These are phyloP conservation scores for Ramalina peruviana DNA, from an alignment of 495 filamentous ascomycete genomes.

Conservation along the genomic window DNA sequence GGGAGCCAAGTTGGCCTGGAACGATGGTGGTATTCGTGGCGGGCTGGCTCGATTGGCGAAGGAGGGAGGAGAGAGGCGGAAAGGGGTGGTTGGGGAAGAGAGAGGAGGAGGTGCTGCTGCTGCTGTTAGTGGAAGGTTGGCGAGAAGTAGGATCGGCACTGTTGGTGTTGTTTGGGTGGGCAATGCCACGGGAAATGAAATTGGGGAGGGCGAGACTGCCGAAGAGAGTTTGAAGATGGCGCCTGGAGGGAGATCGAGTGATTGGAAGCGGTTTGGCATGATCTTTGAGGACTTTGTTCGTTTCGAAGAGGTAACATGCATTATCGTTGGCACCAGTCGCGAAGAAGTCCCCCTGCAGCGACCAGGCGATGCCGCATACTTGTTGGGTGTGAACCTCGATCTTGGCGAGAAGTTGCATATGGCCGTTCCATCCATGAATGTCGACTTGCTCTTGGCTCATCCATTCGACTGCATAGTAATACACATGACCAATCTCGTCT, in stretches of 20 bases:
- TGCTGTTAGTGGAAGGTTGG: neutral
- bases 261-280: conserved; percentile 7
- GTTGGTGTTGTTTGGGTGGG: neutral
- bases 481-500: conserved; percentile 73
- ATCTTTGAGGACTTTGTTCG: conserved; percentile 39
- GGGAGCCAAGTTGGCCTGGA: conserved; percentile 9
- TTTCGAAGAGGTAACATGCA: conserved; percentile 66
- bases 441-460: conserved; percentile 29
- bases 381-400: conserved; percentile 76
- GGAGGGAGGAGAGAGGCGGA: neutral
- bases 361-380: conserved; percentile 88
- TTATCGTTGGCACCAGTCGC: conserved; percentile 93
- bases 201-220: conserved; percentile 8
- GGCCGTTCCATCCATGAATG: conserved; percentile 54
- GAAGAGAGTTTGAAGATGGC: conserved; percentile 7
- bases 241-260: neutral
- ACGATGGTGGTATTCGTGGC: conserved; percentile 1
- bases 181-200: conserved; percentile 1
- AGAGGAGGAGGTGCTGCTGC: neutral
- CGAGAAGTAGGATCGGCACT: neutral
- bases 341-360: conserved; percentile 57
- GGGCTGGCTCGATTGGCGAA: neutral
- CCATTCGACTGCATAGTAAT: conserved; percentile 88
- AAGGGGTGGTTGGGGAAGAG: neutral
- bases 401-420: conserved; percentile 62